Evolutionary conservation across 2,329 filamentous ascomycete species (phyloP).

Genomic region (Anthostomella pinea): DNA sequence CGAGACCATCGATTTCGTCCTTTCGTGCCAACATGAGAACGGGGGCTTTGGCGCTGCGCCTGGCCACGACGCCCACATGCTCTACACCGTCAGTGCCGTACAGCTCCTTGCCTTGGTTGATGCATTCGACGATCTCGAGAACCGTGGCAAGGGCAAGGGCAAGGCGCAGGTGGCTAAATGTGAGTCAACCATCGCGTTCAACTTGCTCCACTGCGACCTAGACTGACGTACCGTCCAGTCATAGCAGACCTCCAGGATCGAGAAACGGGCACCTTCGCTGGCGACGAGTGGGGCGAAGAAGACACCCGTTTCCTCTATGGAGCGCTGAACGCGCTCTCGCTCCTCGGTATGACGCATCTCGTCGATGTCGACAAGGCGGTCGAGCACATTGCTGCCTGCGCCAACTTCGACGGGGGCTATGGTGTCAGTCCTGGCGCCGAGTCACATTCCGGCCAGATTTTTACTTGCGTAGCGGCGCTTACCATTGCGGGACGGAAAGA

Average conservation of each 20-base stretch:
- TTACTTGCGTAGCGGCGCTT: slow-evolving; percentile 86
- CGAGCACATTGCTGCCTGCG: slow-evolving; percentile 73
- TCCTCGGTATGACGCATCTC: slow-evolving; percentile 69
- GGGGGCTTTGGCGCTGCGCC: slow-evolving; percentile 94
- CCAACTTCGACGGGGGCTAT: slow-evolving; percentile 93
- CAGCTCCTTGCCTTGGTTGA: slow-evolving; percentile 88
- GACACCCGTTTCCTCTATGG: slow-evolving; percentile 94
- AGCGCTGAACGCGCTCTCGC: slow-evolving; percentile 83
- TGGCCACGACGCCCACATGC: slow-evolving; percentile 91
- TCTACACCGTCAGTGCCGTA: slow-evolving; percentile 92
- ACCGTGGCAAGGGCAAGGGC: slow-evolving; percentile 63
- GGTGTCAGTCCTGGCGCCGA: slow-evolving; percentile 87
- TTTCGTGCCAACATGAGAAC: slow-evolving; percentile 84
- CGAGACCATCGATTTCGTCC: slow-evolving; percentile 85
- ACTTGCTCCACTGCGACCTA: slow-evolving; percentile 13
- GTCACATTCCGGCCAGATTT: slow-evolving; percentile 92
- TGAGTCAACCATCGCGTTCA: slow-evolving; percentile 45
- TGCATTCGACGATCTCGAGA: slow-evolving; percentile 79
- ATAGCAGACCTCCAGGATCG: slow-evolving; percentile 80
- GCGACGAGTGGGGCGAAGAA: slow-evolving; percentile 94
- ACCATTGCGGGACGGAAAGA: slow-evolving; percentile 81
- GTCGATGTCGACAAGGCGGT: slow-evolving; percentile 81
- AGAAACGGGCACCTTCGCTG: slow-evolving; percentile 81
- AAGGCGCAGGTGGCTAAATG: slow-evolving; percentile 75
- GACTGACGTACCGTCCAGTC: slow-evolving; percentile 43